Percentiles rank a stretch among this genome's conserved stretches.
Evolutionary conservation across 805 yeast genomes (phyloP).

Genomic region (Kodamaea laetipori): DNA sequence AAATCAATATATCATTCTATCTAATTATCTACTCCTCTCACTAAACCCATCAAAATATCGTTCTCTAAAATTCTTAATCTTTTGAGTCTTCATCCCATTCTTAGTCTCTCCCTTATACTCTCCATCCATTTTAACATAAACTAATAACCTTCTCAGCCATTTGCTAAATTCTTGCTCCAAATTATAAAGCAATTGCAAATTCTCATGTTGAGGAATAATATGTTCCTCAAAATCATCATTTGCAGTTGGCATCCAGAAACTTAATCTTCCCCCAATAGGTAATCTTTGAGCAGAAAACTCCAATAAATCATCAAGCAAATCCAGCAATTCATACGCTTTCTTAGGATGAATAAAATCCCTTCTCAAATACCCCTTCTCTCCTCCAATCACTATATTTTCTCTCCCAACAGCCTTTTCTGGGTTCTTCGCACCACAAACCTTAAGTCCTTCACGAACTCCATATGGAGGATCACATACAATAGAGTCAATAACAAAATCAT

Average conservation of each 20-base stretch:
- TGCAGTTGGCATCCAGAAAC: conserved; percentile 98
- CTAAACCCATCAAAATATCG: conserved; percentile 73
- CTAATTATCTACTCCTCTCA: conserved; percentile 31
- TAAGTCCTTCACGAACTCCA: conserved; percentile 94
- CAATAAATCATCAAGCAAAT: conserved; percentile 75
- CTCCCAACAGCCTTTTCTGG: conserved; percentile 71
- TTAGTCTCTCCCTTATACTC: conserved; percentile 51
- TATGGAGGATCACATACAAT: conserved; percentile 97
- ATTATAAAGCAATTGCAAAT: conserved; percentile 66
- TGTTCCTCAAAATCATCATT: conserved; percentile 76
- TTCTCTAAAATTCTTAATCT: conserved; percentile 64
- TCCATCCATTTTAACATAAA: conserved; percentile 66
- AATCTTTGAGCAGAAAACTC: conserved; percentile 71
- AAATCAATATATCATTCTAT: too few relatives aligned
- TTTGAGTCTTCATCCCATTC: conserved; percentile 46
- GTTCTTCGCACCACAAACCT: conserved; percentile 81
- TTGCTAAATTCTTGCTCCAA: conserved; percentile 87
- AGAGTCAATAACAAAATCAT: conserved; percentile 63
- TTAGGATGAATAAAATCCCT: conserved; percentile 90
- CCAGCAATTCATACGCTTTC: conserved; percentile 81
- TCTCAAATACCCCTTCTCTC: conserved; percentile 72
- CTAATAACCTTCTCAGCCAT: conserved; percentile 88
- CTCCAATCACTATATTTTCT: conserved; percentile 73
- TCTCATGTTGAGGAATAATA: conserved; percentile 76
- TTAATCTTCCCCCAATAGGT: conserved; percentile 74